Base-by-base conservation (phyloP, 2,329 filamentous ascomycete species). In the Beauveria varroae region DNA sequence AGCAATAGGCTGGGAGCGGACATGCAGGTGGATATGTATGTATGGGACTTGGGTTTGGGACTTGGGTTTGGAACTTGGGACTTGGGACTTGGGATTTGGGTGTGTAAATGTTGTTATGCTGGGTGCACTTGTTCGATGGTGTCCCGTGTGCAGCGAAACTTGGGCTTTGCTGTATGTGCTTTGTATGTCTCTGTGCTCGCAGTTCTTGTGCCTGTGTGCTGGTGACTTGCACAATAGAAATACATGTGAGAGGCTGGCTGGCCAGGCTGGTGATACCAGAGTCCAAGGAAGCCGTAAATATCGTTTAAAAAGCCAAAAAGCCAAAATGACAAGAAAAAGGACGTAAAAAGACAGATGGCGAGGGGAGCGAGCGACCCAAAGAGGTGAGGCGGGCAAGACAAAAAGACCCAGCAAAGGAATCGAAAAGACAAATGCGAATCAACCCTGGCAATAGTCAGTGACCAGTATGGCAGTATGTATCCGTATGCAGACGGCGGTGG, bases 11-110 rank as follows among this genome's bases (percentile, higher is more conserved):
- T 51, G 47, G 24, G 57, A 44, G n/a, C 37, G 57, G 57, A 5
- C 57, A 59, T 51, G 57, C 57, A 52, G 47, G 56, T 52, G 57
- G 57, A 52, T 59, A 52, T 41, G 56, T 51, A 58, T 43, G 53
- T 30, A 56, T 56, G 50, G 10, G 26, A 10, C 14, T 6, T 24
- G 47, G 47, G 47, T n/a, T n/a, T n/a, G n/a, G n/a, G n/a, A n/a
- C n/a, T n/a, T n/a, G n/a, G 5, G 28, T 5, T 28, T 14, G 30
- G 37, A 24, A 55, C 24, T 43, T 43, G 34, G 52, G 49, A 9
- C 8, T 28, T 28, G 47, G 28, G 12, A 49, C 40, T n/a, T 7
- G 30, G 37, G 40, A 55, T 9, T 44, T 43, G 34, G 52, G 30
- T 43, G 34, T 40, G 30, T 9, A n/a, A 30, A 10, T 22, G n/a